Conservation (phyloP, 139 green algal genomes). For the Marvania coccoides region DNA sequence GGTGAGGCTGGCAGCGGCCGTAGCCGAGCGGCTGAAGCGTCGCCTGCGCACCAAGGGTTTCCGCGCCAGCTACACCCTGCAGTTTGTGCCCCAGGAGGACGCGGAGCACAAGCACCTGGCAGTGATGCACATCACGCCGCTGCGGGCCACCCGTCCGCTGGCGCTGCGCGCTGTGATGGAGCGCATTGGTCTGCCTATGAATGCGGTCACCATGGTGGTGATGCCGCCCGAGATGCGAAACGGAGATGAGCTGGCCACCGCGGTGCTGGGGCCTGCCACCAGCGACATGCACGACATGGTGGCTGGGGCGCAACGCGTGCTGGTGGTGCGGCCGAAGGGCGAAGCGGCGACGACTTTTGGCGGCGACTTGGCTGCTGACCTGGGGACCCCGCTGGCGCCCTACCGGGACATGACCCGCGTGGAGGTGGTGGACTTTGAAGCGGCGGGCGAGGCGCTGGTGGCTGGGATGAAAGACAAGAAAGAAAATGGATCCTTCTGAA, state of each 20-base stretch:
- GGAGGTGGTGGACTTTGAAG: background rate
- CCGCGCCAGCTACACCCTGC: constrained; percentile 39
- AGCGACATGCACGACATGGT: constrained; percentile 1
- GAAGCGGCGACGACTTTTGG: background rate
- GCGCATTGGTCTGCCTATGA: constrained; percentile 35
- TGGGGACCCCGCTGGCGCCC: background rate
- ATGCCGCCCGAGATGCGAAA: constrained; percentile 11
- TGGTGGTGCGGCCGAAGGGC: background rate
- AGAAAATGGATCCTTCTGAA: too few relatives aligned
- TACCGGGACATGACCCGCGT: background rate
- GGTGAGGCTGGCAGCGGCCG: background rate
- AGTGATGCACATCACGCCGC: constrained; percentile 72
- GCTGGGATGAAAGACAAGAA: too few relatives aligned
- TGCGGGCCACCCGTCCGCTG: constrained; percentile 61
- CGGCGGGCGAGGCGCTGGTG: background rate
- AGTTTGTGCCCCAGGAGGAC: constrained; percentile 17
- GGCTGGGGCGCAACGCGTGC: background rate
- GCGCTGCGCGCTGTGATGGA: constrained; percentile 66
- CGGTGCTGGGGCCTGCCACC: background rate
- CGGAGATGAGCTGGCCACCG: background rate
- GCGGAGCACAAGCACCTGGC: constrained; percentile 8
- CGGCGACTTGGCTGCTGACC: background rate
- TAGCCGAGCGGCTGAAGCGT: constrained; percentile 32
- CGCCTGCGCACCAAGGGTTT: constrained; percentile 44
- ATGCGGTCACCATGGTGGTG: constrained; percentile 33